Evolutionary conservation across 768 basidiomycete genomes (phyloP).

Genomic region (Termitomyces sp.): DNA sequence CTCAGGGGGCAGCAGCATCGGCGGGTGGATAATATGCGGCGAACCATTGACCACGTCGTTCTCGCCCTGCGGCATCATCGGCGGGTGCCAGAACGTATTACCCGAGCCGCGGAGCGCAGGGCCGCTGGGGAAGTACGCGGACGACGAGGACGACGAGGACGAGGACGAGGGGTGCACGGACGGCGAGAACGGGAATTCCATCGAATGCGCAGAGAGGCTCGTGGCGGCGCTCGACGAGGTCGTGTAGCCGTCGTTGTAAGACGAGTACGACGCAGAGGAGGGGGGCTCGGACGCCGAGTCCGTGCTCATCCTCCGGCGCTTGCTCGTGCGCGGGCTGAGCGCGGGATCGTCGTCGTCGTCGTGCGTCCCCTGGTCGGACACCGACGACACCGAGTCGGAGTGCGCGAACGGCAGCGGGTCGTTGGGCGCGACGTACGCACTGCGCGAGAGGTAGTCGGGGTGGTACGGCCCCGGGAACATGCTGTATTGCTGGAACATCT

Average conservation of each 20-base stretch:
- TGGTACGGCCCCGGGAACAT: constrained; percentile 69
- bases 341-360: constrained; percentile 24
- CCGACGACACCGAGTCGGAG: neutral
- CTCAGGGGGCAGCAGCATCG: constrained; percentile 51
- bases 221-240: constrained; percentile 35
- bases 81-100: constrained; percentile 75
- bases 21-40: constrained; percentile 58
- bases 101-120: constrained; percentile 51
- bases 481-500: constrained; percentile 27
- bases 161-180: no score
- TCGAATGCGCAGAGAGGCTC: constrained; percentile 50
- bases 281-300: constrained; percentile 46
- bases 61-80: constrained; percentile 54
- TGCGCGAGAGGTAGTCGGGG: constrained; percentile 64
- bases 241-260: constrained; percentile 57
- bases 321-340: constrained; percentile 46
- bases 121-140: constrained; percentile 19
- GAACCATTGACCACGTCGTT: constrained; percentile 24
- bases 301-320: constrained; percentile 70
- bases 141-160: constrained; percentile 17
- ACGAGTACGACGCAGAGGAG: constrained; percentile 60
- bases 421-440: constrained; percentile 34
- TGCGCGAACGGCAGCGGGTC: constrained; percentile 52
- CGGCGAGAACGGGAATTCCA: constrained; percentile 63
- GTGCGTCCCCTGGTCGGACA: neutral